Evolutionary conservation across 148 eudicot species (phyloP), one percentile per base, ranked within the genome.

Genomic region (Chenopodium formosanum): DNA sequence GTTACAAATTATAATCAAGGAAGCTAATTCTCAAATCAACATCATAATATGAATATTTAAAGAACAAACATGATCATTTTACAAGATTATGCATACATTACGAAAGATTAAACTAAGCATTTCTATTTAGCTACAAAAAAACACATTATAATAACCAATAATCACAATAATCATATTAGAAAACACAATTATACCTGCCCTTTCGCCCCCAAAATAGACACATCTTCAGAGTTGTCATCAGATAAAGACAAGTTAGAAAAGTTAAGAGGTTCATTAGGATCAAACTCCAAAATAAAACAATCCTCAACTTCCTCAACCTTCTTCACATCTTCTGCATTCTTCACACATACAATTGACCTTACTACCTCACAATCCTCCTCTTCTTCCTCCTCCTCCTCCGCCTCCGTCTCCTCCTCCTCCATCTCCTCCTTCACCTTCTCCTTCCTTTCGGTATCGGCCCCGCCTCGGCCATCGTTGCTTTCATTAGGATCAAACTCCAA

Each of bases 201-300:
- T 32, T 83, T 83, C n/a, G 37, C 82, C n/a, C 62, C 85, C 76
- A 83, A 34, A 74, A 83, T 66, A 19, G 47, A 65, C 13, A 83
- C 68, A 50, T 83, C 85, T 2, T 79, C 75, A 1, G 56, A 73
- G 65, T 37, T 37, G 65, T 52, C n/a, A 78, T 63, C 50, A 68
- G 31, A 16, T n/a, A 83, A 11, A 27, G 82, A 79, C 70, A 83
- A 67, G 22, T 79, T 79, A 8, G 14, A 44, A 68, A 83, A 79
- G 4, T 74, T 83, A 8, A 70, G 27, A 25, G 81, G 73, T 44
- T 79, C 75, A 74, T 17, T 17, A 78, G 90, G 90, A 79, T 90
- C 88, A 73, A 91, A 89, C 47, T 91, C 92, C 20, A 91, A 85
- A 13, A 91, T 91, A 47, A 88, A 89, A 64, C 94, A 89, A 70